These are phyloP conservation scores for Naganishia liquefaciens DNA, from an alignment of 1,284 basidiomycete genomes.

Conservation along the genomic window DNA sequence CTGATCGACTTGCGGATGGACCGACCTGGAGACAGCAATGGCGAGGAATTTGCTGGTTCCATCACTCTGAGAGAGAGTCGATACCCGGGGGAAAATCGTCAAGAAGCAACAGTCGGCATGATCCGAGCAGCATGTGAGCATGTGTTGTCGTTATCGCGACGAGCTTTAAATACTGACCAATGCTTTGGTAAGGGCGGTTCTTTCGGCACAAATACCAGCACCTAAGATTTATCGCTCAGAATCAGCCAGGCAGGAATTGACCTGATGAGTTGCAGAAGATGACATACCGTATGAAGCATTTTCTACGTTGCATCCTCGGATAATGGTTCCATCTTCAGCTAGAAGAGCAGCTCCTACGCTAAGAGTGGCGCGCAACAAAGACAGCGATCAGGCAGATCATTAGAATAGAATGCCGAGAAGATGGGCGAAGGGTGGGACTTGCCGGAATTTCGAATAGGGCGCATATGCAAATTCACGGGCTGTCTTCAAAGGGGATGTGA, in stretches of 20 bases:
- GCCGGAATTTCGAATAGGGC: conserved; percentile 79
- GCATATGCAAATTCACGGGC: conserved; percentile 65
- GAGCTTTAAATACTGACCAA: conserved; percentile 60
- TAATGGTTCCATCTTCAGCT: conserved; percentile 66
- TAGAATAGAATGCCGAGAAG: background rate
- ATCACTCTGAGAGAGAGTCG: conserved; percentile 65
- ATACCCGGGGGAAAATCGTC: background rate
- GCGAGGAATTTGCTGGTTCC: conserved; percentile 67
- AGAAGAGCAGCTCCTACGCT: conserved; percentile 80
- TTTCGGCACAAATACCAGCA: conserved; percentile 75
- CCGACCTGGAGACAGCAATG: conserved; percentile 72
- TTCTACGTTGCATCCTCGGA: conserved; percentile 84
- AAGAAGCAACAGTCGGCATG: background rate
- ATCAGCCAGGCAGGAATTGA: background rate
- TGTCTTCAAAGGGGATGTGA: conserved; percentile 39
- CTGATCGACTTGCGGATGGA: conserved; percentile 29
- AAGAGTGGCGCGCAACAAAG: background rate
- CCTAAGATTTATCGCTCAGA: conserved; percentile 39
- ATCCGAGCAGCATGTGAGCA: background rate
- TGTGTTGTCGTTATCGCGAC: background rate
- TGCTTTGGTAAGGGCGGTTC: conserved; percentile 83
- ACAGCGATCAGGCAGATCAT: background rate
- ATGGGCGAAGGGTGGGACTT: conserved; percentile 27
- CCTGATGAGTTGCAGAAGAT: background rate
- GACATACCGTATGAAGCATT: conserved; percentile 80